phyloP scores from a whole-genome alignment of 1,284 basidiomycete species.

The Uromyces viciae-fabae region DNA sequence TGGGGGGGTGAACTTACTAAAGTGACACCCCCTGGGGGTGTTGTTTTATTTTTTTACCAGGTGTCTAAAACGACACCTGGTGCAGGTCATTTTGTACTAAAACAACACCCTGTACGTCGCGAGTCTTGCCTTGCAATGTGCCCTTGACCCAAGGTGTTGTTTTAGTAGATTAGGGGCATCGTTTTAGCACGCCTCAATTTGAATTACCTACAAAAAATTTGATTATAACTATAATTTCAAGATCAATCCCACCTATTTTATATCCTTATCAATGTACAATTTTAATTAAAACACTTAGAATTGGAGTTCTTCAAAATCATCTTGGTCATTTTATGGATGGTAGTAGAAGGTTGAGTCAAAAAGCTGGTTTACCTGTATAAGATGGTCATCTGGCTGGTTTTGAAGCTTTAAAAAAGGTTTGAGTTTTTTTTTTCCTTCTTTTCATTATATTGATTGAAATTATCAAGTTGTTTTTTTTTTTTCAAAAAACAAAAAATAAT shows the following conservation, averaged over 20 bases:
- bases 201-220: slow-evolving; percentile 8
- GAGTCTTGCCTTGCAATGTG: no score
- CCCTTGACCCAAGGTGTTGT: no score
- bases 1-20: no score
- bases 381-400: slow-evolving; percentile 86
- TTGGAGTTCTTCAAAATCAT: slow-evolving; percentile 82
- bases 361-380: slow-evolving; percentile 63
- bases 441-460: background rate
- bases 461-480: background rate
- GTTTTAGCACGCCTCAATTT: no score
- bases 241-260: slow-evolving; percentile 18
- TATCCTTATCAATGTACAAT: slow-evolving; percentile 31
- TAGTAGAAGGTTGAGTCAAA: slow-evolving; percentile 85
- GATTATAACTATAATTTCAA: slow-evolving; percentile 2
- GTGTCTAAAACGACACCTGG: no score
- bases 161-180: no score
- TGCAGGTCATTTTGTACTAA: no score
- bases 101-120: no score
- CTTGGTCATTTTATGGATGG: slow-evolving; percentile 98
- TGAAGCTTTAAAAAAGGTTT: slow-evolving; percentile 70
- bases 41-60: no score
- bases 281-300: slow-evolving; percentile 17
- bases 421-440: background rate
- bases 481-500: slow-evolving; percentile 41
- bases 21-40: no score